Percentiles rank a stretch among this genome's conserved stretches.
Conservation (phyloP, 352 stramenopile genomes). For the Phytophthora capsici region DNA sequence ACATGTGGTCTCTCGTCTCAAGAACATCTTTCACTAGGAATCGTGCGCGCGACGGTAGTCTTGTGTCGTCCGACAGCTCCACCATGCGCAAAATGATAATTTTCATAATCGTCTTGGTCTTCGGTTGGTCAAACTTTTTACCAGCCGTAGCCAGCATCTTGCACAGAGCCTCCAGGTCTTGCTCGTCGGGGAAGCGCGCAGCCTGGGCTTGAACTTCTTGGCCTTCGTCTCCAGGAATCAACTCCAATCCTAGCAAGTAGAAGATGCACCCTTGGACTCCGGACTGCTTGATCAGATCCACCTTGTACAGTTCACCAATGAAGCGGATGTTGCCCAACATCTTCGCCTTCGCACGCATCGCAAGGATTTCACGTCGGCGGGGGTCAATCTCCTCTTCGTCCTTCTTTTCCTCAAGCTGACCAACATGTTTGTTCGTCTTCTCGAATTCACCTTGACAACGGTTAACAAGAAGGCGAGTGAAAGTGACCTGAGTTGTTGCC, state of each 20-base stretch:
- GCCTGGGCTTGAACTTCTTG: slow-evolving; percentile 66
- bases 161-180: slow-evolving; percentile 87
- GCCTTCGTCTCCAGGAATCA: slow-evolving; percentile 53
- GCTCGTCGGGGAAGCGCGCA: slow-evolving; percentile 81
- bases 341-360: slow-evolving; percentile 67
- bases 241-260: slow-evolving; percentile 78
- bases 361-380: slow-evolving; percentile 63
- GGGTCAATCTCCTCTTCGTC: slow-evolving; percentile 49
- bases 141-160: slow-evolving; percentile 85
- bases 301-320: slow-evolving; percentile 89
- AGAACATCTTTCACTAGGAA: slow-evolving; percentile 88
- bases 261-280: slow-evolving; percentile 84
- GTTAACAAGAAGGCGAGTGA: slow-evolving; percentile 79
- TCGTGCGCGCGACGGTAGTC: slow-evolving; percentile 73
- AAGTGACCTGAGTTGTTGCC: slow-evolving; percentile 57
- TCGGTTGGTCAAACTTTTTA: slow-evolving; percentile 88
- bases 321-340: slow-evolving; percentile 92
- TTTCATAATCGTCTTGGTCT: slow-evolving; percentile 82
- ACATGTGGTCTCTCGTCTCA: slow-evolving; percentile 88
- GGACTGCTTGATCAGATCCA: slow-evolving; percentile 82
- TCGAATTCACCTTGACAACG: slow-evolving; percentile 87
- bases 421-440: slow-evolving; percentile 66
- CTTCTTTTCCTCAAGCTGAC: slow-evolving; percentile 41
- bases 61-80: slow-evolving; percentile 77
- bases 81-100: slow-evolving; percentile 87